Evolutionary conservation across 2,329 filamentous ascomycete genomes (phyloP).

Genomic region (Beauveria caledonica): DNA sequence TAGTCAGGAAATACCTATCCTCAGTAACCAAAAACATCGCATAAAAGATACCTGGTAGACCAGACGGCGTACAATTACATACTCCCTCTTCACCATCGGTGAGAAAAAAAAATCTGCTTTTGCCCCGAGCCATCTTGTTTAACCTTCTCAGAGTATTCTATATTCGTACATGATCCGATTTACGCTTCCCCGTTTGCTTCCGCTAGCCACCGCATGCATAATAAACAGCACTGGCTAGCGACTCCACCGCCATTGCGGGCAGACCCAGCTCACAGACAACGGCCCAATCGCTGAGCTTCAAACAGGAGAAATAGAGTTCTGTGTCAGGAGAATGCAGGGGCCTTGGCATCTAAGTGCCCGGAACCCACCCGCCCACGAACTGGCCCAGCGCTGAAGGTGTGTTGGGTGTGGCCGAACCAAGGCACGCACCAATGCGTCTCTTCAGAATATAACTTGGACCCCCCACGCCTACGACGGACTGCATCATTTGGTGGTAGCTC

Average conservation of each 20-base stretch:
- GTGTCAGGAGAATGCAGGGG: constrained; percentile 5
- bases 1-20: background rate
- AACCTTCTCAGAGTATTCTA: background rate
- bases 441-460: constrained; percentile 6
- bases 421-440: background rate
- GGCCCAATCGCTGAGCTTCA: background rate
- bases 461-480: constrained; percentile 15
- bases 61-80: background rate
- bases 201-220: background rate
- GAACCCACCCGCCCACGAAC: background rate
- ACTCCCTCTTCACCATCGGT: background rate
- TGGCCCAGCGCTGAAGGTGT: background rate
- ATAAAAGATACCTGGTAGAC: background rate
- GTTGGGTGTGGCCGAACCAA: background rate
- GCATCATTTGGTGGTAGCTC: constrained; percentile 16
- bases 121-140: too few species aligned
- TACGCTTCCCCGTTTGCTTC: background rate
- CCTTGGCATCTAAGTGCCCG: background rate
- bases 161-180: background rate
- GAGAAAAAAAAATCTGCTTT: background rate
- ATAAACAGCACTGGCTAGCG: background rate
- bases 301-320: constrained; percentile 3
- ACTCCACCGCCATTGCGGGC: background rate
- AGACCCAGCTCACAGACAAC: background rate
- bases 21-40: background rate